Percentiles rank a stretch among this genome's conserved stretches.
phyloP scores from a whole-genome alignment of 139 green algal species.

The Helicosporidium sp. region DNA sequence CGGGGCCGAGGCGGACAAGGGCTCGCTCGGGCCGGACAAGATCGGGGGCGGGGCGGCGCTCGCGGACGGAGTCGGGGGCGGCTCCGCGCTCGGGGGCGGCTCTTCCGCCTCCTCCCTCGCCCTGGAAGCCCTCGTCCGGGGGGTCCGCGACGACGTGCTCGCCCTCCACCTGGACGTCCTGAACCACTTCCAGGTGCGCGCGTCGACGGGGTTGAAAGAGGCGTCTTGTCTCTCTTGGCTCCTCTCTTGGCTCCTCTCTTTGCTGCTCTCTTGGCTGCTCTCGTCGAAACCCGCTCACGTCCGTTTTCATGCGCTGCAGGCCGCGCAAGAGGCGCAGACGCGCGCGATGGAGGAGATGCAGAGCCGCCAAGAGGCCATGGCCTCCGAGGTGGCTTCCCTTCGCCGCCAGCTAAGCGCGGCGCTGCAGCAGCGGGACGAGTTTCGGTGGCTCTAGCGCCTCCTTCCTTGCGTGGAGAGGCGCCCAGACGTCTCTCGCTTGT shows the following conservation, averaged over 20 bases:
- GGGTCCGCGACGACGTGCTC: conserved; percentile 14
- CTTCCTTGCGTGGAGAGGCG: no score
- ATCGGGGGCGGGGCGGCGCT: neutral
- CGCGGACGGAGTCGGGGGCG: neutral
- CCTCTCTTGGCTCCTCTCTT: neutral
- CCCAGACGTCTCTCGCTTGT: no score
- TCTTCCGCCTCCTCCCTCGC: no score
- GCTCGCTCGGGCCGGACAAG: neutral
- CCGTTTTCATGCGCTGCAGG: conserved; percentile 5
- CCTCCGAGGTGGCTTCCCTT: conserved; percentile 6
- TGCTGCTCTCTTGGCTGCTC: no score
- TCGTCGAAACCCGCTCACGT: neutral
- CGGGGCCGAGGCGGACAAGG: neutral
- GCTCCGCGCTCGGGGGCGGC: no score
- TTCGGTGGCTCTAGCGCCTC: conserved; percentile 18
- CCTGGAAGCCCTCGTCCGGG: neutral
- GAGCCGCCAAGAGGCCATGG: conserved; percentile 10
- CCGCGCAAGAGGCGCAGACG: conserved; percentile 4
- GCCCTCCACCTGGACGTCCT: conserved; percentile 22
- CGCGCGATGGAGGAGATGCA: conserved; percentile 7
- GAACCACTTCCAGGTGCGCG: conserved; percentile 13
- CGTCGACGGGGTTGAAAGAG: neutral
- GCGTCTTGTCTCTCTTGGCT: no score
- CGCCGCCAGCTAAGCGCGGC: conserved; percentile 2
- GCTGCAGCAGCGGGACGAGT: conserved; percentile 4